Evolutionary conservation across 2,329 filamentous ascomycete genomes (phyloP).

Genomic region (Metarhizium robertsii): DNA sequence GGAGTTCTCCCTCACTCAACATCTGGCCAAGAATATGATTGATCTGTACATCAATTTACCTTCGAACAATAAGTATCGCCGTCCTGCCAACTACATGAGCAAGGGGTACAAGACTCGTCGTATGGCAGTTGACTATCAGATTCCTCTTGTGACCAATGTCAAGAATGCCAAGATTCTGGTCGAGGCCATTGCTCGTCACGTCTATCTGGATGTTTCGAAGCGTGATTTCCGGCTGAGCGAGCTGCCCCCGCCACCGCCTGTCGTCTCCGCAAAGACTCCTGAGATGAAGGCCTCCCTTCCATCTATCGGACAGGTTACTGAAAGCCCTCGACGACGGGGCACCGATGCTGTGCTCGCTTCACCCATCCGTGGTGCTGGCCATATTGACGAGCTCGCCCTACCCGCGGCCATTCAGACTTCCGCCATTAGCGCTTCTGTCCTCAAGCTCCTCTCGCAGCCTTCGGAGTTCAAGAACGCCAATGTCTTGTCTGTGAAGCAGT

Average conservation of each 20-base stretch:
- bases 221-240: conserved; percentile 92
- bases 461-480: conserved; percentile 86
- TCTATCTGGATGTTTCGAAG: conserved; percentile 70
- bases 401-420: conserved; percentile 39
- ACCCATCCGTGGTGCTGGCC: conserved; percentile 14
- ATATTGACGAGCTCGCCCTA: conserved; percentile 36
- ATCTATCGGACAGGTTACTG: conserved; percentile 24
- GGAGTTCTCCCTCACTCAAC: conserved; percentile 94
- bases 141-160: conserved; percentile 93
- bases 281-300: conserved; percentile 41
- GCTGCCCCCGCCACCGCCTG: conserved; percentile 62
- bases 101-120: conserved; percentile 93
- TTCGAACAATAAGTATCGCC: conserved; percentile 95
- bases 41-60: conserved; percentile 98
- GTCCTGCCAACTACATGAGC: conserved; percentile 96
- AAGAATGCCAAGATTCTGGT: conserved; percentile 98
- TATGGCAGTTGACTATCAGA: conserved; percentile 97
- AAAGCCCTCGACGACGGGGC: conserved; percentile 25
- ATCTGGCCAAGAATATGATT: conserved; percentile 95
- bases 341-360: conserved; percentile 13
- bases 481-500: conserved; percentile 86
- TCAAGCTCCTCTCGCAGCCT: conserved; percentile 60
- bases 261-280: conserved; percentile 50
- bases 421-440: conserved; percentile 51
- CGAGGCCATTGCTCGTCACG: conserved; percentile 86